Evolutionary conservation across 2,329 filamentous ascomycete genomes (phyloP).

Genomic region (Colletotrichum karsti): DNA sequence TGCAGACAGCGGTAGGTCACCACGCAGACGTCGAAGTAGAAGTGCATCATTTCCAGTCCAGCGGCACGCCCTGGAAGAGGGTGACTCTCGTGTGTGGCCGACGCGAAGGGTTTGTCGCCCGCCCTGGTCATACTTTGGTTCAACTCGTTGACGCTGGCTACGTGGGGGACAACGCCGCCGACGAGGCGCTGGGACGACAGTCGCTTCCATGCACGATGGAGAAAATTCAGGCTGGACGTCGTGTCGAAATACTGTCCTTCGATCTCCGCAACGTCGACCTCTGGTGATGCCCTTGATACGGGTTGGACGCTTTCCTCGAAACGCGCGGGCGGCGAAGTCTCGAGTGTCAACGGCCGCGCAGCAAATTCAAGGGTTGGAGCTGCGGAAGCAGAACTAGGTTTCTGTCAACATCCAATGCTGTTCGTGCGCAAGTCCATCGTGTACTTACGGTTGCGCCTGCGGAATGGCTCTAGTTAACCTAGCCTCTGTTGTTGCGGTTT

Average conservation of each 20-base stretch:
- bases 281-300: slow-evolving; percentile 33
- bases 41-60: slow-evolving; percentile 35
- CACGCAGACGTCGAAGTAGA: slow-evolving; percentile 68
- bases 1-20: slow-evolving; percentile 68
- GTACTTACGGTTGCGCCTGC: background rate
- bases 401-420: background rate
- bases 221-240: slow-evolving; percentile 63
- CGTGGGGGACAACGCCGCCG: slow-evolving; percentile 35
- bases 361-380: background rate
- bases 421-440: background rate
- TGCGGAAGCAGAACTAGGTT: background rate
- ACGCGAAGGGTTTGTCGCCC: slow-evolving; percentile 39
- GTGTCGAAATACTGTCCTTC: slow-evolving; percentile 65
- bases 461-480: background rate
- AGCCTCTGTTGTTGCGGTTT: background rate
- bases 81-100: slow-evolving; percentile 9
- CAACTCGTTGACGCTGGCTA: slow-evolving; percentile 31
- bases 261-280: slow-evolving; percentile 44
- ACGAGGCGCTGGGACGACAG: slow-evolving; percentile 36
- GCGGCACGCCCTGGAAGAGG: slow-evolving; percentile 30
- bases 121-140: slow-evolving; percentile 36
- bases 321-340: background rate
- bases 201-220: slow-evolving; percentile 61
- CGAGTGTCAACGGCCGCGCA: background rate
- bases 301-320: slow-evolving; percentile 24